A percentile compares a stretch with the other conserved stretches of the same genome.
phyloP scores from a whole-genome alignment of 768 basidiomycete species.

The Suillus subaureus region DNA sequence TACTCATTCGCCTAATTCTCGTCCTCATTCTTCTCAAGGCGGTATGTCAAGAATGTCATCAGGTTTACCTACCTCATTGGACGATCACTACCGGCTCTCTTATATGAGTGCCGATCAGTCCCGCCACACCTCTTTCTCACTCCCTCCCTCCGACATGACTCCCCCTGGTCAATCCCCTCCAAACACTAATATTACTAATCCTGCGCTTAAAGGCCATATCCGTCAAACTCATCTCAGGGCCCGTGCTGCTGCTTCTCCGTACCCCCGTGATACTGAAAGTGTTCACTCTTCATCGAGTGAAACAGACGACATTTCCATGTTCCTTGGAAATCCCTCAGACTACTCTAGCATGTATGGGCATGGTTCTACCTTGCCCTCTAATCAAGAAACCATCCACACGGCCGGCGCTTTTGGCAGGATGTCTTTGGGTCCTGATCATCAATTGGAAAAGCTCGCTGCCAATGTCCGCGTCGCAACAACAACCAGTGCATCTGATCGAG shows the following conservation, averaged over 20 bases:
- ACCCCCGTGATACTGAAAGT: constrained; percentile 83
- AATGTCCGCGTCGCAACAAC: constrained; percentile 89
- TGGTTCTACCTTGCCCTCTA: constrained; percentile 40
- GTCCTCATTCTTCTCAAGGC: constrained; percentile 80
- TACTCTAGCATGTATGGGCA: constrained; percentile 69
- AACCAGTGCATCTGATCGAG: constrained; percentile 87
- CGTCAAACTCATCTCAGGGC: constrained; percentile 79
- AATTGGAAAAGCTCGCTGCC: constrained; percentile 82
- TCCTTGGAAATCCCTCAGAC: constrained; percentile 59
- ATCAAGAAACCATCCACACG: constrained; percentile 56
- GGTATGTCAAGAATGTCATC: constrained; percentile 54
- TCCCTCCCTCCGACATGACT: constrained; percentile 42
- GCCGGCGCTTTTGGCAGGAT: constrained; percentile 78
- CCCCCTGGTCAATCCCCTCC: constrained; percentile 66
- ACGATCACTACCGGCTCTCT: constrained; percentile 75
- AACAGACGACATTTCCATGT: constrained; percentile 87
- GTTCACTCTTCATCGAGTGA: constrained; percentile 88
- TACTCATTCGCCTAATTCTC: constrained; percentile 70
- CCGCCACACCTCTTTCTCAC: constrained; percentile 48
- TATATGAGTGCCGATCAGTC: constrained; percentile 49
- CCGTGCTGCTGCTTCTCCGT: constrained; percentile 80
- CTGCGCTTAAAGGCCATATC: constrained; percentile 75
- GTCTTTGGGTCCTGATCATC: constrained; percentile 75
- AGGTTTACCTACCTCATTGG: constrained; percentile 51
- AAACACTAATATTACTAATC: constrained; percentile 74